Conservation (phyloP, 106 monocot species). For the Apostasia ramifera region DNA sequence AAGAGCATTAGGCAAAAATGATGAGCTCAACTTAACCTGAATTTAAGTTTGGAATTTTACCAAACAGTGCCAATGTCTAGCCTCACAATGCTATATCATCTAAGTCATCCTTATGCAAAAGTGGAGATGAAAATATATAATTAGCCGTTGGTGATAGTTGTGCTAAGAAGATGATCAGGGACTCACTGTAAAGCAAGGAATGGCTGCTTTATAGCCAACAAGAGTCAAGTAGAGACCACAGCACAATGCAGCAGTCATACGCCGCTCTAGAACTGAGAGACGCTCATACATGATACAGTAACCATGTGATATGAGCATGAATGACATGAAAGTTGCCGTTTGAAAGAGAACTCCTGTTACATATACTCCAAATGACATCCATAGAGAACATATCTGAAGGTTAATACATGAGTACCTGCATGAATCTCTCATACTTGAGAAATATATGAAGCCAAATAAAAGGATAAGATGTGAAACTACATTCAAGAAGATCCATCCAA, state of each 20-base stretch:
- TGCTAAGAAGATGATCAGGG: not conserved
- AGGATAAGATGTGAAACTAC: not conserved
- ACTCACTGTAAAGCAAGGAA: slow-evolving; percentile 83
- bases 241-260: slow-evolving; percentile 57
- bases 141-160: not conserved
- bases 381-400: slow-evolving; percentile 74
- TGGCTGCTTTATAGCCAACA: slow-evolving; percentile 65
- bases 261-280: slow-evolving; percentile 60
- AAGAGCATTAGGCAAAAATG: too few relatives aligned
- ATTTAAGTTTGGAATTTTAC: too few relatives aligned
- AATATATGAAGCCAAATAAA: not conserved
- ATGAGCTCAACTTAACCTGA: too few relatives aligned
- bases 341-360: slow-evolving; percentile 85
- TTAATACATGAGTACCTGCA: slow-evolving; percentile 89
- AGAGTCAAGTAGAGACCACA: slow-evolving; percentile 67
- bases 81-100: too few relatives aligned
- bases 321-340: slow-evolving; percentile 69
- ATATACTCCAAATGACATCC: slow-evolving; percentile 95
- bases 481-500: too few relatives aligned
- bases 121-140: not conserved
- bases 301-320: slow-evolving; percentile 85
- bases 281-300: slow-evolving; percentile 88
- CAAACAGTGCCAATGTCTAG: too few relatives aligned
- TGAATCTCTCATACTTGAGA: not conserved
- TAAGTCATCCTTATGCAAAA: not conserved